A percentile compares a stretch with the other conserved stretches of the same genome.
phyloP scores from a whole-genome alignment of 139 green algal species.

The Yamagishiella unicocca region DNA sequence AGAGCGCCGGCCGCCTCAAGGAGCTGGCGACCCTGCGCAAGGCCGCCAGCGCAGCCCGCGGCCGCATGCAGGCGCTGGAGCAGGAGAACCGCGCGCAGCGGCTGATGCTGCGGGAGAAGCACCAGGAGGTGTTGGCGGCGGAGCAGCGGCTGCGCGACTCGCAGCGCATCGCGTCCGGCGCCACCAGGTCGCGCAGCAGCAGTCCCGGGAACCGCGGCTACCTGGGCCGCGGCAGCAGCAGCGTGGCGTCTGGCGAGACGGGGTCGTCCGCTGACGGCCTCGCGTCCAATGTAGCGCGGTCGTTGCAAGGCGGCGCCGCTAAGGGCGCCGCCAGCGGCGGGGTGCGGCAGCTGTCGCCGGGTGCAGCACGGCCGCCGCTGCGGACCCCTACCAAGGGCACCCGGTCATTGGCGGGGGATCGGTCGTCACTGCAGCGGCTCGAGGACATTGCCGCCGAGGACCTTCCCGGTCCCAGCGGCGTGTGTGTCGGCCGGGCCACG shows the following conservation, averaged over 20 bases:
- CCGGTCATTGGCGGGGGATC: no score
- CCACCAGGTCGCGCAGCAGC: background rate
- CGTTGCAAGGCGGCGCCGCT: no score
- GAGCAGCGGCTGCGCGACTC: conserved; percentile 9
- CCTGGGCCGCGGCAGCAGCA: background rate
- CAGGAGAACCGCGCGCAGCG: conserved; percentile 42
- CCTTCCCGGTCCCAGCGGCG: no score
- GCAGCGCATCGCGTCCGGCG: background rate
- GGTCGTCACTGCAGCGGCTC: background rate
- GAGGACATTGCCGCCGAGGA: conserved; percentile 14
- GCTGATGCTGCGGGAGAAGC: conserved; percentile 38
- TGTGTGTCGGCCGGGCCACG: no score
- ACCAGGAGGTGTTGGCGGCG: conserved; percentile 30
- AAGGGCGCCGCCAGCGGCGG: no score
- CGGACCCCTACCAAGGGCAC: no score
- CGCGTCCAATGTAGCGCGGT: no score
- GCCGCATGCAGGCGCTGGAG: conserved; percentile 40
- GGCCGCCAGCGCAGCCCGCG: conserved; percentile 4
- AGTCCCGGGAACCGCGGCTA: background rate
- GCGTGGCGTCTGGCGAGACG: no score
- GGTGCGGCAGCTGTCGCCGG: no score
- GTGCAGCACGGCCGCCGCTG: no score
- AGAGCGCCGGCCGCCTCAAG: conserved; percentile 24
- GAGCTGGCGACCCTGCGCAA: conserved; percentile 34
- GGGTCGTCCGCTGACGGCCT: no score